These are phyloP conservation scores for Fraxinus excelsior DNA, from an alignment of 257 asterid genomes.

Conservation along the genomic window DNA sequence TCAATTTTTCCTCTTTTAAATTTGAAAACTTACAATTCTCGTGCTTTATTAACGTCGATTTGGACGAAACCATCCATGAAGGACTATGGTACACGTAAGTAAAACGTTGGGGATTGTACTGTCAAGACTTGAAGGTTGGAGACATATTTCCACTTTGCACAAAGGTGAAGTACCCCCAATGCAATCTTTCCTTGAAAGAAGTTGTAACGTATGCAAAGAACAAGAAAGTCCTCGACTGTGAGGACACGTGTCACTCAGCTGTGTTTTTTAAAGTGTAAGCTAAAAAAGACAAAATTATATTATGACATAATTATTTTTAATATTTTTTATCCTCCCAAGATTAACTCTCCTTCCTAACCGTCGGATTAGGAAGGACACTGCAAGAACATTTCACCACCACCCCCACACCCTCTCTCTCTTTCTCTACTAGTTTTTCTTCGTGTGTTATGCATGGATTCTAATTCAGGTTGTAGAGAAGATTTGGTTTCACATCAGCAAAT, in stretches of 20 bases:
- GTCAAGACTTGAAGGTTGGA: no score
- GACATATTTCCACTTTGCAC: not conserved
- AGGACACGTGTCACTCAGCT: slow-evolving; percentile 18
- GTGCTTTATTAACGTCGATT: not conserved
- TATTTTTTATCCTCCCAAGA: not conserved
- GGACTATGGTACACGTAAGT: not conserved
- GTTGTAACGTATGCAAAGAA: slow-evolving; percentile 12
- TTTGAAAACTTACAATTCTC: not conserved
- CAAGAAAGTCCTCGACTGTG: not conserved
- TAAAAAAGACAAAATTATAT: slow-evolving; percentile 12
- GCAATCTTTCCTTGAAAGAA: not conserved
- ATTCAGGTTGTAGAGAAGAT: slow-evolving; percentile 25
- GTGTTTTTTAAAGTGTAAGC: not conserved
- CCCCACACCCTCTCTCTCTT: slow-evolving; percentile 12
- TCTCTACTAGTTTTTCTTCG: not conserved
- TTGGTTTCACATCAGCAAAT: slow-evolving; percentile 24
- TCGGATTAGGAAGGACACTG: slow-evolving; percentile 32
- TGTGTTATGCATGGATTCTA: slow-evolving; percentile 40
- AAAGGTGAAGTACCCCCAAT: not conserved
- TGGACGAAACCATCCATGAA: not conserved
- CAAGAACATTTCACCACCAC: slow-evolving; percentile 22
- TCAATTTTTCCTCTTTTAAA: not conserved
- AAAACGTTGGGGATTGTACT: not conserved
- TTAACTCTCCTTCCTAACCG: slow-evolving; percentile 25
- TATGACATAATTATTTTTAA: slow-evolving; percentile 10